These are phyloP conservation scores for Puccinia triticina DNA, from an alignment of 1,284 basidiomycete genomes.

Conservation along the genomic window DNA sequence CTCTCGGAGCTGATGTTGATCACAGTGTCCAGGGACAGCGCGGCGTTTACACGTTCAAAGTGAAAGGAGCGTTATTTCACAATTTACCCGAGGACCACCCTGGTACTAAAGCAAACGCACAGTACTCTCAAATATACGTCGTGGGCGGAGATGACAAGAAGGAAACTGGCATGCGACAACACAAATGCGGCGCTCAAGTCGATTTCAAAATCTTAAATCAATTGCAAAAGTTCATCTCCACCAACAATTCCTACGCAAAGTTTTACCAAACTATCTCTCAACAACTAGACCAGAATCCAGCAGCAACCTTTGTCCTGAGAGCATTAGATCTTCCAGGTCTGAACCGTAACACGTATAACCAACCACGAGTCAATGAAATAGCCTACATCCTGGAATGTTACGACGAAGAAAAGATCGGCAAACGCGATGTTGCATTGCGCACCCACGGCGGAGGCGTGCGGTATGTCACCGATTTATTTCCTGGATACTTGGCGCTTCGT, in stretches of 20 bases:
- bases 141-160: background rate
- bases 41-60: background rate
- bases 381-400: background rate
- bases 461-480: background rate
- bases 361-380: background rate
- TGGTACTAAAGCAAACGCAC: background rate
- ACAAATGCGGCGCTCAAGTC: background rate
- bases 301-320: background rate
- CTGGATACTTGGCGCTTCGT: constrained; percentile 17
- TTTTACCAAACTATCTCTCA: background rate
- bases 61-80: background rate
- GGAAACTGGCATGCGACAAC: background rate
- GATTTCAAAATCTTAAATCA: background rate
- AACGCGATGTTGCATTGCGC: background rate
- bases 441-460: background rate
- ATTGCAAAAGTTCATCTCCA: background rate
- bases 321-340: background rate
- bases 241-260: background rate
- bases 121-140: constrained; percentile 31
- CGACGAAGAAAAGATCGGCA: background rate
- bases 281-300: background rate
- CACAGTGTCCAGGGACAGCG: background rate
- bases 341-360: background rate
- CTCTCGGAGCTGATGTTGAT: background rate
- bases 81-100: background rate